Base-by-base conservation (phyloP, 371 early-diverging fungal species). In the Mortierella sp. region DNA sequence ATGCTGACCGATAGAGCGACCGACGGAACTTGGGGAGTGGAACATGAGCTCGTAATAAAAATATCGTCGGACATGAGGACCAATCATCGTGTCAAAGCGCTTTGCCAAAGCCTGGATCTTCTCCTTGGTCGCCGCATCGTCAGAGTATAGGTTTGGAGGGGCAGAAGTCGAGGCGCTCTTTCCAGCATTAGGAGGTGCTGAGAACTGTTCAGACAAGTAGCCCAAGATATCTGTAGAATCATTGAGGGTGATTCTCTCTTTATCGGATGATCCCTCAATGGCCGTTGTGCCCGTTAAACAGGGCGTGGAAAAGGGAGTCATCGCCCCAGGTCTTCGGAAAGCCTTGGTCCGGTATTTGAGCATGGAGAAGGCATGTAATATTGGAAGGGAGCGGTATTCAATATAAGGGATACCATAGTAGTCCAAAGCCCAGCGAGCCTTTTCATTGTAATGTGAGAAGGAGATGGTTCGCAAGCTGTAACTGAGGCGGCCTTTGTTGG, bases 361-460 rank as follows among this genome's bases (percentile, higher is more conserved):
- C 81, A 80, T 80, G 62, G 71, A 64, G n/a, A 71, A 17, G 15
- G 67, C 37, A 28, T 80, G 81, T 31, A 47, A 56, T n/a, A 70
- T 9, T 1, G 81, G 81, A 19, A 80, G 22, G 15, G 68, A 67
- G 3, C 75, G 71, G 59, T 71, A 61, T 42, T 80, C 81, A 53
- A 68, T 47, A 19, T 80, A 75, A 2, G 81, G 81, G 15, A 80
- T 56, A 17, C 45, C n/a, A 37, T 71, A 80, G 72, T 80, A 80
- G 47, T 80, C 81, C 51, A 80, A 34, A 7, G 72, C 75, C 81
- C 81, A 80, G 13, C 81, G 56, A 1, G 75, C 75, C 69, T 80
- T 80, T 61, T 80, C 81, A 59, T 75, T 75, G 59, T 35, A 80
- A 68, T 80, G 81, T 10, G 81, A 80, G n/a, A 80, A 70, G 65